A percentile compares a stretch with the other conserved stretches of the same genome.
Evolutionary conservation across 2,329 filamentous ascomycete genomes (phyloP).

Genomic region (Pseudogymnoascus pannorum): DNA sequence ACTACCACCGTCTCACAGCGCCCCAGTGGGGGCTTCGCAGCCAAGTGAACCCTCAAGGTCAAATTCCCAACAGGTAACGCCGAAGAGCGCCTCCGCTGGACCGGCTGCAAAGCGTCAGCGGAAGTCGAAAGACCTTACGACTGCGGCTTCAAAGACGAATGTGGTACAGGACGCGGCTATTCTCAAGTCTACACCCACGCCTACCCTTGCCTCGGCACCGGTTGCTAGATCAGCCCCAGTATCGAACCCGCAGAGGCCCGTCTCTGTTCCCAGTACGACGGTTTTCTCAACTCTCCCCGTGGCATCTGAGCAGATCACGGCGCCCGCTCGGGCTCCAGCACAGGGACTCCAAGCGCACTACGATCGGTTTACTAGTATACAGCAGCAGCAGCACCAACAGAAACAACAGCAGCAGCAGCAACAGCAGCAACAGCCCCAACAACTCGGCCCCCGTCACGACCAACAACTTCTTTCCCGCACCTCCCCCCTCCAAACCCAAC

Average conservation of each 20-base stretch:
- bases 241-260: not conserved
- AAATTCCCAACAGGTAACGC: conserved; percentile 18
- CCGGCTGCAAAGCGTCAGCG: conserved; percentile 34
- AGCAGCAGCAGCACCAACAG: conserved; percentile 22
- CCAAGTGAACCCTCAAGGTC: not conserved
- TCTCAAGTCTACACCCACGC: conserved; percentile 23
- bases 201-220: conserved; percentile 12
- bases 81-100: conserved; percentile 20
- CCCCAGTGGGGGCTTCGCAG: not conserved
- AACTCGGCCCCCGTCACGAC: not conserved
- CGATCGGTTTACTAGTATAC: conserved; percentile 24
- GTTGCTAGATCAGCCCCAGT: not conserved
- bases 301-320: conserved; percentile 18
- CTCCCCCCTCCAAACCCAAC: not conserved
- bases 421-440: conserved; percentile 21
- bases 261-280: not conserved
- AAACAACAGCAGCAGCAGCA: conserved; percentile 23
- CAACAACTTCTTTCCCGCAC: not conserved
- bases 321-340: conserved; percentile 24
- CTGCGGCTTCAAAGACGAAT: conserved; percentile 19
- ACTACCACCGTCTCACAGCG: not conserved
- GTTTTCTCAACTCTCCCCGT: not conserved
- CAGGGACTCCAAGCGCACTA: conserved; percentile 30
- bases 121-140: conserved; percentile 29
- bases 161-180: conserved; percentile 13